Evolutionary conservation across 1,284 basidiomycete genomes (phyloP), one percentile per base, ranked within the genome.

Genomic region (Ganoderma boninense): DNA sequence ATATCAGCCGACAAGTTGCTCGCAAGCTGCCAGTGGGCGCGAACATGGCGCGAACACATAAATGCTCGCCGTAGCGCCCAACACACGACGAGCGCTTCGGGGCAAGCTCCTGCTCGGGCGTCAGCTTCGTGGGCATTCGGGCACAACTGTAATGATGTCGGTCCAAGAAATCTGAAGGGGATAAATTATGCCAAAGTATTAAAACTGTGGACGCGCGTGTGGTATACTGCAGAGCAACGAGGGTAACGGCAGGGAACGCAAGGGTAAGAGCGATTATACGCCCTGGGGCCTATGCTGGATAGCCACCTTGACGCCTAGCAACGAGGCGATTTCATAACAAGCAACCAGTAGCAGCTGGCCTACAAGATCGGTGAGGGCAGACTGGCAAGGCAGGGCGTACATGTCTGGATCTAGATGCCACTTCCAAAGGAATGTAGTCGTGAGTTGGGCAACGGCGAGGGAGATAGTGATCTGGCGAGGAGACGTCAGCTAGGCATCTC

Each of bases 381-480:
- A 96, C 74, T 98, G 95, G 49, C 97, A 90, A 2, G 97, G 97
- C 23, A 99, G 84, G 2, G 96, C 96, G 80, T 98, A 98, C 81
- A 94, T 93, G 80, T 98, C 97, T 14, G 97, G 97, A 80, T 99
- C 97, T 62, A 93, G 87, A 49, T 91, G 87, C 69, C 86, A 89
- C 29, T 87, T 88, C 97, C 97, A 98, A 52, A 98, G 87, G 78
- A 91, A 89, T 59, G 91, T 83, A 0, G 96, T 97, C 43, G 97
- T 84, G 13, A 81, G 77, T 65, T 89, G 90, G 0, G 94, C 94
- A 32, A 94, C 79, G 42, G 86, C 56, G 7, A 98, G 86, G 0
- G 95, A 95, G 70, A 91, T 83, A 6, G 85, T 79, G 42, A 93
- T 90, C 95, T 96, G 75, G 5, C 59, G 6, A 18, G 49, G 13